phyloP scores from a whole-genome alignment of 2,329 filamentous ascomycete genomes.

The Elsinoe batatas region DNA sequence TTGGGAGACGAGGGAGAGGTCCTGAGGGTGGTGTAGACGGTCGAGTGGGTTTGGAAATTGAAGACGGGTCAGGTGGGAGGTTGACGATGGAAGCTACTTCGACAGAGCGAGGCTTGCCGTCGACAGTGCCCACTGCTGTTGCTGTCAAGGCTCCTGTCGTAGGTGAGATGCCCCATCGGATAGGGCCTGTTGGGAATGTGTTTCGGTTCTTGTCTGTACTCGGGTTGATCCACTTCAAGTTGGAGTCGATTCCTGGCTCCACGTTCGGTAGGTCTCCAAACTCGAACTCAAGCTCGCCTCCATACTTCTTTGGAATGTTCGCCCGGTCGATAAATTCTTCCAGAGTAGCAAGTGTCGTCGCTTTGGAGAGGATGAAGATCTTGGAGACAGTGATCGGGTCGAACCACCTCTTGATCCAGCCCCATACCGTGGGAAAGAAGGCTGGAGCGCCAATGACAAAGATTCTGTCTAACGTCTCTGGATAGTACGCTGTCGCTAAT shows the following conservation, averaged over 20 bases:
- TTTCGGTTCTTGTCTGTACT: constrained; percentile 21
- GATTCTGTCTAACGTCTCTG: constrained; percentile 80
- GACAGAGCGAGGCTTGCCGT: constrained; percentile 30
- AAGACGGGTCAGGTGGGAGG: background rate
- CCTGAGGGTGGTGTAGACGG: constrained; percentile 1
- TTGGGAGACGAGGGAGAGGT: constrained; percentile 17
- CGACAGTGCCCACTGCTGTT: constrained; percentile 35
- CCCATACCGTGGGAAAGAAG: constrained; percentile 90
- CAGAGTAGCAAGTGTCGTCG: constrained; percentile 68
- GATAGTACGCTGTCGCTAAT: constrained; percentile 86
- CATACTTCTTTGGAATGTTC: constrained; percentile 84
- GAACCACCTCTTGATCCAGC: constrained; percentile 93
- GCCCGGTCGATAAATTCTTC: constrained; percentile 68
- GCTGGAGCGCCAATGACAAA: constrained; percentile 81
- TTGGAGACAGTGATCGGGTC: constrained; percentile 84
- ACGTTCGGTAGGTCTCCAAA: constrained; percentile 67
- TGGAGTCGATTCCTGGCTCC: constrained; percentile 45
- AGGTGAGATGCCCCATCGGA: constrained; percentile 30
- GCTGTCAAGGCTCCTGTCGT: constrained; percentile 35
- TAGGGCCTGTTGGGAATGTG: constrained; percentile 39
- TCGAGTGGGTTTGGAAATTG: background rate
- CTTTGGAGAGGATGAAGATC: constrained; percentile 74
- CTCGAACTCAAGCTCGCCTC: constrained; percentile 71
- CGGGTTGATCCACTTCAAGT: constrained; percentile 32
- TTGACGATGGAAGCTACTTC: constrained; percentile 31